Evolutionary conservation across 2,329 filamentous ascomycete species (phyloP), one percentile per base, ranked within the genome.

Genomic region (Rhynchosporium graminicola): DNA sequence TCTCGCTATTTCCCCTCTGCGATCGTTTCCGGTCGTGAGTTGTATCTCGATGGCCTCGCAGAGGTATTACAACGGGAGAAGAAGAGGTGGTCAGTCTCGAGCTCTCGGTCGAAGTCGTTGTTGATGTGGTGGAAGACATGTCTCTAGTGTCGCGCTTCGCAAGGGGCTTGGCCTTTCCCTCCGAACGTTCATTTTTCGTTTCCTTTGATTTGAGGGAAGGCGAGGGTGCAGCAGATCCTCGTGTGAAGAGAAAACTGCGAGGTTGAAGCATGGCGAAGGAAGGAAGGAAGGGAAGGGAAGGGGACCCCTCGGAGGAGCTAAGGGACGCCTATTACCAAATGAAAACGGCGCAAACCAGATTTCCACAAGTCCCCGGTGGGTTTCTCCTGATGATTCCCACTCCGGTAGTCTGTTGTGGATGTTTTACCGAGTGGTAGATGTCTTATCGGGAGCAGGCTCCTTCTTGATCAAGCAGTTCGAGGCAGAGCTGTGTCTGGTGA

Each of bases 61-160:
- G 59, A 10, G 73, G 73, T 43, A 74, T 74, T 9, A 73, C 64
- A 20, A 73, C 68, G 15, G 72, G 72, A 20, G 70, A 71, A 13
- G 71, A 69, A 20, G 70, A 67, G 12, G 66, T 71, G 15, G 64
- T 66, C 15, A 68, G 67, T 60, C 63, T 63, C 54, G 67, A 64
- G 2, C 54, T 59, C 42, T 61, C 61, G 20, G 62, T 61, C 31
- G 60, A 59, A 20, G 50, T 56, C 20, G 61, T 62, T 48, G 55
- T 62, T 4, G 60, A 57, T 47, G 65, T 60, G 5, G 60, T 62
- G 5, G 60, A 47, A 12, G 55, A 42, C 56, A 62, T 62, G 36
- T 60, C 42, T 42, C 56, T 56, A 33, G 56, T 58, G 5, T 59
- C 55, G 45, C 50, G 51, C 36, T 59, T 68, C 28, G 62, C 40